Evolutionary conservation across 805 yeast genomes (phyloP).

Genomic region (Ogataea paraovalis): DNA sequence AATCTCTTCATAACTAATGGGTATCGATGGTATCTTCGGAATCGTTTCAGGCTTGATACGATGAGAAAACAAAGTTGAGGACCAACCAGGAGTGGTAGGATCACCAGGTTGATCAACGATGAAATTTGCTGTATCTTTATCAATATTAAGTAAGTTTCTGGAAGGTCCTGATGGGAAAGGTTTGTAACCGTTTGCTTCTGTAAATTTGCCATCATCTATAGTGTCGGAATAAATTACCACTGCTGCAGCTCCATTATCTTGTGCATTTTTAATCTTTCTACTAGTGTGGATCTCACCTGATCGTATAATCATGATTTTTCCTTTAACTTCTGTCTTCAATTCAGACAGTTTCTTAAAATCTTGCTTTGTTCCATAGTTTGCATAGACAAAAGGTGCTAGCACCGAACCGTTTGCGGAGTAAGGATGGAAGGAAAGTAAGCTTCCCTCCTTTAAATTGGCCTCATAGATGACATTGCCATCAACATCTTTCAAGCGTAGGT

Average conservation of each 20-base stretch:
- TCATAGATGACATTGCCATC: conserved; percentile 38
- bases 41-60: conserved; percentile 39
- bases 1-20: conserved; percentile 42
- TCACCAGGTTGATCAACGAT: conserved; percentile 66
- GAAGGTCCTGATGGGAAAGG: conserved; percentile 66
- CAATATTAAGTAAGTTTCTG: conserved; percentile 55
- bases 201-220: conserved; percentile 54
- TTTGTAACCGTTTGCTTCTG: conserved; percentile 50
- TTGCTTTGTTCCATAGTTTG: conserved; percentile 53
- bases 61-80: conserved; percentile 44
- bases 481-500: conserved; percentile 33
- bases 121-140: conserved; percentile 57
- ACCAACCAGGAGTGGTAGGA: conserved; percentile 73
- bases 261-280: conserved; percentile 57
- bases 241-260: conserved; percentile 57
- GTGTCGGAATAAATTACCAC: conserved; percentile 57
- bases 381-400: conserved; percentile 51
- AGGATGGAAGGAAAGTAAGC: conserved; percentile 46
- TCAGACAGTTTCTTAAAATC: conserved; percentile 46
- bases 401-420: conserved; percentile 64
- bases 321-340: conserved; percentile 41
- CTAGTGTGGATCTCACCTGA: conserved; percentile 50
- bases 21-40: conserved; percentile 53
- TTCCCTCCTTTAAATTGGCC: conserved; percentile 49
- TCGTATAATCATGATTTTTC: conserved; percentile 58